Evolutionary conservation across 2,329 filamentous ascomycete species (phyloP).

Genomic region (Chrysoporthe austroafricana): DNA sequence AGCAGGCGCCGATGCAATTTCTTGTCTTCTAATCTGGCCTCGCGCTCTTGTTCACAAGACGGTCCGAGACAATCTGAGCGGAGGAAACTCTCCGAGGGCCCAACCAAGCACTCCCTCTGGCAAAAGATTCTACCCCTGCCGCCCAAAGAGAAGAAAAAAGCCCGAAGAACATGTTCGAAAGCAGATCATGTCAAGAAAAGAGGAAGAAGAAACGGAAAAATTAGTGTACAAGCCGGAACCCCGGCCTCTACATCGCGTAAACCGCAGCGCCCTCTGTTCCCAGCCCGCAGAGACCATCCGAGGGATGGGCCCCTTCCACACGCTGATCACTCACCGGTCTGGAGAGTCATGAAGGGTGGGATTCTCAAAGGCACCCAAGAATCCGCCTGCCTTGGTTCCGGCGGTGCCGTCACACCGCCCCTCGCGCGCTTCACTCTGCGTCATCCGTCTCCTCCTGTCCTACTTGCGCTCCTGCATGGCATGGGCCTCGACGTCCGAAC

Average conservation of each 20-base stretch:
- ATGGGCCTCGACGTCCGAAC: slow-evolving; percentile 18
- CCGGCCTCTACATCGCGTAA: not conserved
- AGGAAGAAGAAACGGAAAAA: not conserved
- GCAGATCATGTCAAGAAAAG: not conserved
- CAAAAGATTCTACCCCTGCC: not conserved
- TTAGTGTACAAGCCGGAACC: not conserved
- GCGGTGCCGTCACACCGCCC: not conserved
- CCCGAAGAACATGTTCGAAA: too few species aligned
- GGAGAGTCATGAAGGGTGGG: not conserved
- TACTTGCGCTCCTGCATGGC: slow-evolving; percentile 9
- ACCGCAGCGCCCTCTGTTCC: not conserved
- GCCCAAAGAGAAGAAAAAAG: not conserved
- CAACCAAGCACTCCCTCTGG: not conserved
- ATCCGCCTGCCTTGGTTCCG: not conserved
- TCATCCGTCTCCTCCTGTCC: too few species aligned
- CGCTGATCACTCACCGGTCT: not conserved
- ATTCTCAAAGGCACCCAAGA: not conserved
- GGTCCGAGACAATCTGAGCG: not conserved
- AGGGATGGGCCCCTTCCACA: not conserved
- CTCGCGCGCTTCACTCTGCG: not conserved
- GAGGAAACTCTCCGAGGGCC: not conserved
- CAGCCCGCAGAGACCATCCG: not conserved
- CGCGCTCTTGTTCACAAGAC: not conserved
- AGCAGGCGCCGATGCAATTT: not conserved
- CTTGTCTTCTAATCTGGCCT: not conserved